phyloP scores from a whole-genome alignment of 768 basidiomycete species.

The Cystobasidium ongulense region DNA sequence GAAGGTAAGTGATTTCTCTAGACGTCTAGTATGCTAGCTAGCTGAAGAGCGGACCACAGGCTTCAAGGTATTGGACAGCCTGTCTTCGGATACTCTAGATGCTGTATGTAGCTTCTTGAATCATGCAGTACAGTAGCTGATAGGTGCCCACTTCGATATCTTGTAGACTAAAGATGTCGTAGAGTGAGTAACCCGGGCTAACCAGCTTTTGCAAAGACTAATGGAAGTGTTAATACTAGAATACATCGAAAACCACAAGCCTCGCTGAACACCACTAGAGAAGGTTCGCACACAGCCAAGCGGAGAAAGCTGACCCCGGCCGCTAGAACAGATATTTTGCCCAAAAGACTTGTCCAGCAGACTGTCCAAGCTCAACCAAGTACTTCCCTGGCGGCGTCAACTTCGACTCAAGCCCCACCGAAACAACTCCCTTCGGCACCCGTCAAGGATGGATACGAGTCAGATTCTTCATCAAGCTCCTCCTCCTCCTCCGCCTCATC shows the following conservation, averaged over 20 bases:
- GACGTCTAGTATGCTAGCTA: background rate
- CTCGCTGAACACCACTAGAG: background rate
- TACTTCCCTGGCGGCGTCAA: background rate
- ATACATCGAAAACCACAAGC: background rate
- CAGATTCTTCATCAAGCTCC: background rate
- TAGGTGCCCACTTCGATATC: background rate
- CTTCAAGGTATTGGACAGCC: slow-evolving; percentile 11
- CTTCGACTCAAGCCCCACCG: background rate
- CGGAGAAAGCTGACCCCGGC: background rate
- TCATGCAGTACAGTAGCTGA: background rate
- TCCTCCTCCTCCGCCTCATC: slow-evolving; percentile 15
- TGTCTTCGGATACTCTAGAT: slow-evolving; percentile 1
- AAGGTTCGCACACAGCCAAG: background rate
- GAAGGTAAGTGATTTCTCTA: background rate
- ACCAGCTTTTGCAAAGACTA: background rate
- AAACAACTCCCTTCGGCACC: background rate
- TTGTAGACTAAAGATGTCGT: background rate
- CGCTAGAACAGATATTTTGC: background rate
- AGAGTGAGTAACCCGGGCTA: background rate
- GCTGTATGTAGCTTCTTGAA: background rate
- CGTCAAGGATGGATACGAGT: background rate
- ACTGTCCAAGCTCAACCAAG: background rate
- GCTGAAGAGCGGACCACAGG: background rate
- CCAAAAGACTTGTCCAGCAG: background rate
- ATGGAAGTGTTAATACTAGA: background rate